phyloP scores from a whole-genome alignment of 2,329 filamentous ascomycete genomes.

The Talaromyces amestolkiae region DNA sequence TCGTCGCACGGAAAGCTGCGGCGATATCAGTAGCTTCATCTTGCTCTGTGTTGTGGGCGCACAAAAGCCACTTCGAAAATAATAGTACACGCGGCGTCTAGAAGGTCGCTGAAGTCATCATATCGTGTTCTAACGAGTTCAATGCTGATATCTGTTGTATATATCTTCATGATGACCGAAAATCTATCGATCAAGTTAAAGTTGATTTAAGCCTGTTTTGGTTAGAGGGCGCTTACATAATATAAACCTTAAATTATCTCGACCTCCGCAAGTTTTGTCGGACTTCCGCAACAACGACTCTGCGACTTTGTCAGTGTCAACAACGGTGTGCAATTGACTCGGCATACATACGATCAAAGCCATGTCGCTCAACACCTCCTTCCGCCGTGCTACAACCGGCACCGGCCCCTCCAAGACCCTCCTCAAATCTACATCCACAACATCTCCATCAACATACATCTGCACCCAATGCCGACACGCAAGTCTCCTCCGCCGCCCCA shows the following conservation, averaged over 20 bases:
- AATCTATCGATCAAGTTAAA: slow-evolving; percentile 1
- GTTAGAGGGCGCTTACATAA: slow-evolving; percentile 33
- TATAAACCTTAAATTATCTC: slow-evolving; percentile 15
- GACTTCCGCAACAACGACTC: slow-evolving; percentile 22
- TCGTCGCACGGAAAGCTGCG: slow-evolving; percentile 21
- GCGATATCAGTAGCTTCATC: slow-evolving; percentile 33
- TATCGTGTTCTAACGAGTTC: background rate
- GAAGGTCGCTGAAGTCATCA: background rate
- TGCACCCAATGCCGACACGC: slow-evolving; percentile 71
- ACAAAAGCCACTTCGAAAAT: background rate
- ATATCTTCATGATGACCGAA: background rate
- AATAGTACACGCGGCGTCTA: background rate
- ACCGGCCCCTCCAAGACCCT: slow-evolving; percentile 19
- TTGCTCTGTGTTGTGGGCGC: slow-evolving; percentile 19
- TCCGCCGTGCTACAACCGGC: slow-evolving; percentile 30
- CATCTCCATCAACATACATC: slow-evolving; percentile 41
- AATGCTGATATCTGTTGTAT: background rate
- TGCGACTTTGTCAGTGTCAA: background rate
- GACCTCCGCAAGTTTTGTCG: slow-evolving; percentile 32
- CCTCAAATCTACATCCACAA: slow-evolving; percentile 25
- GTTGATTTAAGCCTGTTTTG: background rate
- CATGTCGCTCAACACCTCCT: slow-evolving; percentile 37
- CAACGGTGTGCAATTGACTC: background rate
- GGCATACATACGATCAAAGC: background rate
- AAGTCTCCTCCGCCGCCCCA: slow-evolving; percentile 80